Evolutionary conservation across 768 basidiomycete genomes (phyloP), one percentile per base, ranked within the genome.

Genomic region (Termitomyces sp.): DNA sequence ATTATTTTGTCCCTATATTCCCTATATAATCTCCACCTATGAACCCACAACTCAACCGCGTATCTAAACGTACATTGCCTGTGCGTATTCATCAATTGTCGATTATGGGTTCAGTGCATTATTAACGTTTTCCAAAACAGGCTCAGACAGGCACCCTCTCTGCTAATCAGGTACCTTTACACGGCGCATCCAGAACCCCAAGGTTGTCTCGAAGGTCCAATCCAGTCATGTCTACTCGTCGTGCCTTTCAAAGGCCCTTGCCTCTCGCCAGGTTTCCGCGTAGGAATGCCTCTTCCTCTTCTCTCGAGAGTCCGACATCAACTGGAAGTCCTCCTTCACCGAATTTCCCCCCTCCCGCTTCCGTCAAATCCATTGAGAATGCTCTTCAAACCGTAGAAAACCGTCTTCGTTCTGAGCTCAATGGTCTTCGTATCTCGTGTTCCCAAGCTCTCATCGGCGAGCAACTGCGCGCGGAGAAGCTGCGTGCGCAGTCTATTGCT

Each of bases 381-480:
- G 69, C 71, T 5, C 70, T 75, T 57, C 67, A 64, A 15, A 54
- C 64, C 0, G 71, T 69, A 45, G 65, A 65, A 18, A 69, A 70
- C 10, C 67, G 72, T 18, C 56, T 72, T 29, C 68, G 68, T 12
- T 42, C 63, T 3, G 72, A 75, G 42, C 57, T 77, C 1, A 56
- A 62, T 12, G 61, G 67, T 44, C 66, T 77, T 47, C 70, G 73
- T 22, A 46, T 68, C 4, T 60, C 69, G 9, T 75, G 72, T 52
- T 61, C 65, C 10, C 62, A 66, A 24, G 67, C 68, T 4, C 50
- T 75, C 9, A 53, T 65, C 18, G 61, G 65, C 24, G 73, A 75
- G 54, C 69, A 72, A 28, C 65, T 70, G 41, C 70, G 71, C 42
- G 64, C 64, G 47, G 68, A 69, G 56, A 60, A 64, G 54, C 68